A percentile compares a stretch with the other conserved stretches of the same genome.
Conservation (phyloP, 805 yeast genomes). For the Yarrowia hollandica region DNA sequence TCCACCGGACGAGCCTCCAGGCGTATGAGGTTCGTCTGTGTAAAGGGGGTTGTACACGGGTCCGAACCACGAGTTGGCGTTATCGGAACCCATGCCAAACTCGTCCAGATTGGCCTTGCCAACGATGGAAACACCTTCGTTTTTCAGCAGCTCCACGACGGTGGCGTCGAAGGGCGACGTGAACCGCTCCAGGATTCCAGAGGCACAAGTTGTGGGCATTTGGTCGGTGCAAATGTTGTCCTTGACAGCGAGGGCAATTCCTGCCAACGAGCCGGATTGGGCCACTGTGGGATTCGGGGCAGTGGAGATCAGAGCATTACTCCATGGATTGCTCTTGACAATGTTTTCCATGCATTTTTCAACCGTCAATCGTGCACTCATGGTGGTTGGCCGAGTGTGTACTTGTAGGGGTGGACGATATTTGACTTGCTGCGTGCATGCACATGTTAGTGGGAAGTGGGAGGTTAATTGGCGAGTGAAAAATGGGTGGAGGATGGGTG, state of each 20-base stretch:
- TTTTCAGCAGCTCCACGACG: slow-evolving; percentile 54
- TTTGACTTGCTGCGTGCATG: slow-evolving; percentile 9
- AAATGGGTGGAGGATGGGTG: not conserved
- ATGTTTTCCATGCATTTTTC: slow-evolving; percentile 37
- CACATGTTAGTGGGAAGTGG: not conserved
- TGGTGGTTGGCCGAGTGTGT: no score
- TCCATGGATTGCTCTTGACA: slow-evolving; percentile 33
- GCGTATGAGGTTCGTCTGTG: slow-evolving; percentile 45
- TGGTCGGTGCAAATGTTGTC: slow-evolving; percentile 75
- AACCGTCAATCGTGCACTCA: slow-evolving; percentile 26
- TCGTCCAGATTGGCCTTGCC: slow-evolving; percentile 95
- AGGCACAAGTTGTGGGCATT: slow-evolving; percentile 77
- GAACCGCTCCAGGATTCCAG: slow-evolving; percentile 59
- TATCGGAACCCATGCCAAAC: slow-evolving; percentile 87
- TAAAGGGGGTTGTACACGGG: slow-evolving; percentile 47
- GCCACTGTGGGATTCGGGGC: slow-evolving; percentile 25
- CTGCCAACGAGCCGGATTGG: slow-evolving; percentile 35
- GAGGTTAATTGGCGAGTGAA: not conserved
- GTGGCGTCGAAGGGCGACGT: slow-evolving; percentile 82
- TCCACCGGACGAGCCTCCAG: slow-evolving; percentile 97
- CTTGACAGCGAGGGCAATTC: slow-evolving; percentile 56
- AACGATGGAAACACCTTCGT: slow-evolving; percentile 51
- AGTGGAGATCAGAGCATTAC: slow-evolving; percentile 40
- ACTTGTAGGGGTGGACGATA: no score
- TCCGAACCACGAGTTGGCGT: slow-evolving; percentile 41